These are phyloP conservation scores for Pestalotiopsis sp. DNA, from an alignment of 2,329 filamentous ascomycete species.

Conservation along the genomic window DNA sequence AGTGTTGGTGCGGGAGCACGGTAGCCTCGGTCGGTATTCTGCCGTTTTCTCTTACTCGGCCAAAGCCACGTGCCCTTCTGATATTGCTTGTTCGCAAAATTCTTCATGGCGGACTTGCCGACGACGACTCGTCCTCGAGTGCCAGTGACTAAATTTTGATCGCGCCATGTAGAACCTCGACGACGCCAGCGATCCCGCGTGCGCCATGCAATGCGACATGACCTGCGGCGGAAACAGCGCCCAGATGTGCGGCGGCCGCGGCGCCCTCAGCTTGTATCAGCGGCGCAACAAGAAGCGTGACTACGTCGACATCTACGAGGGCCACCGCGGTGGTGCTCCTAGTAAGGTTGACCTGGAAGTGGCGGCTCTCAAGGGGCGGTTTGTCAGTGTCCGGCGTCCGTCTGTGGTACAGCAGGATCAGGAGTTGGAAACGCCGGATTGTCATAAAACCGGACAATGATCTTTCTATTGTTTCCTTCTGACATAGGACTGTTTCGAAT, in stretches of 20 bases:
- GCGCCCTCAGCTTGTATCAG: constrained; percentile 14
- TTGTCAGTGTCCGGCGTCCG: constrained; percentile 12
- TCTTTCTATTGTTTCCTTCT: neutral
- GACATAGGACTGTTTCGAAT: neutral
- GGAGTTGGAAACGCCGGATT: neutral
- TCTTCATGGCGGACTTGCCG: too few species aligned
- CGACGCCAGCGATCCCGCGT: constrained; percentile 18
- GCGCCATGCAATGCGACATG: constrained; percentile 21
- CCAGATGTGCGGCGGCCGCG: constrained; percentile 18
- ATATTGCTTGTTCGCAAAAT: too few species aligned
- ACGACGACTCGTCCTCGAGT: too few species aligned
- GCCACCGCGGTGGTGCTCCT: neutral
- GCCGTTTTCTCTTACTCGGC: neutral
- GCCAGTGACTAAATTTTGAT: too few species aligned
- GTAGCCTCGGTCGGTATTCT: neutral
- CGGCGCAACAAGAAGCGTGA: constrained; percentile 10
- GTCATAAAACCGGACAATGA: neutral
- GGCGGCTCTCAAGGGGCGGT: constrained; percentile 16
- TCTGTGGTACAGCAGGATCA: neutral
- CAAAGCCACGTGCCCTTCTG: too few species aligned
- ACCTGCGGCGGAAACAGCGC: constrained; percentile 16
- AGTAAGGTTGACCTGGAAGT: neutral
- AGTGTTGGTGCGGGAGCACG: constrained; percentile 34
- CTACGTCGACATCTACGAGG: constrained; percentile 2
- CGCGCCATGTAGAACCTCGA: constrained; percentile 7